phyloP scores from a whole-genome alignment of 306 rosid genomes.

The Echinosophora koreensis region DNA sequence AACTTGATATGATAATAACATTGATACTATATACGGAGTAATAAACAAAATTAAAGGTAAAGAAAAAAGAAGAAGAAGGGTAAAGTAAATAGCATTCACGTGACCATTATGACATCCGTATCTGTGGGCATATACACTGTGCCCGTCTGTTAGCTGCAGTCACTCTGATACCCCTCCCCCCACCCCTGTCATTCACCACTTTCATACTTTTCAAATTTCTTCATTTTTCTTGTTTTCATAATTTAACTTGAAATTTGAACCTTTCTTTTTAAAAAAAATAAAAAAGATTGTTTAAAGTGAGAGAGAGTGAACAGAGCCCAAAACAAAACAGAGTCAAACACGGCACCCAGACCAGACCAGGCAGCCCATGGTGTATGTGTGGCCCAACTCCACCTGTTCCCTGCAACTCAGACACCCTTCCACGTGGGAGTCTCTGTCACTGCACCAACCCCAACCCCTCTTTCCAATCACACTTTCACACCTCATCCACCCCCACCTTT shows the following conservation, averaged over 20 bases:
- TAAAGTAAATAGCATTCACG: conserved; percentile 49
- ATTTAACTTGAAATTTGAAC: not conserved
- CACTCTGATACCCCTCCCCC: conserved; percentile 52
- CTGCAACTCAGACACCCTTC: conserved; percentile 78
- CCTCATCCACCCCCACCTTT: conserved; percentile 32
- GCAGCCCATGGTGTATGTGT: conserved; percentile 41
- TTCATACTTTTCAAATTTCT: not conserved
- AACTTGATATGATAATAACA: not conserved
- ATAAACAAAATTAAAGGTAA: not conserved
- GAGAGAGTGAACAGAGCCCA: conserved; percentile 16
- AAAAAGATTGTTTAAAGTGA: not conserved
- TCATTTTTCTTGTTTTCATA: not conserved
- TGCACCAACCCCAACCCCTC: conserved; percentile 32
- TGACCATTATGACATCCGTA: conserved; percentile 52
- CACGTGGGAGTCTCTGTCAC: conserved; percentile 70
- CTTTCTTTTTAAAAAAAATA: not conserved
- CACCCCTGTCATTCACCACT: conserved; percentile 47
- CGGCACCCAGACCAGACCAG: conserved; percentile 55
- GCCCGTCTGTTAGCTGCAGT: conserved; percentile 51
- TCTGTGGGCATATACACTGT: conserved; percentile 44
- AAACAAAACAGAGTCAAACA: conserved; percentile 63
- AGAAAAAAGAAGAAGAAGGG: no score
- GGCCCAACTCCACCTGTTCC: conserved; percentile 69
- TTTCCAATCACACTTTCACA: not conserved
- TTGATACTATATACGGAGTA: no score